A percentile compares a stretch with the other conserved stretches of the same genome.
These are phyloP conservation scores for Kodamaea jinghongensis DNA, from an alignment of 805 yeast species.

Conservation along the genomic window DNA sequence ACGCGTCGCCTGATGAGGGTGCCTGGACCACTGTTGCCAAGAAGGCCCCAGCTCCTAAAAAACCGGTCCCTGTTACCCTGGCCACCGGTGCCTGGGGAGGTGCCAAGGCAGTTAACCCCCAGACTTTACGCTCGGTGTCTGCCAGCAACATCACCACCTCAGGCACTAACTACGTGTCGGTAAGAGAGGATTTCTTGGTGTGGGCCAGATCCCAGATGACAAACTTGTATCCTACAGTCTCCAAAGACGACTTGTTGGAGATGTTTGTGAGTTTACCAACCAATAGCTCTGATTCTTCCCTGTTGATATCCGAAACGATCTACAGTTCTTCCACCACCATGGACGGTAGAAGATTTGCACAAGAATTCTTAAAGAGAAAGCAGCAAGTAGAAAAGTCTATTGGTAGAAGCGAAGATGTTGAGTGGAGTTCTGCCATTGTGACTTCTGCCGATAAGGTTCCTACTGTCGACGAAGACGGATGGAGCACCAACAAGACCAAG, in stretches of 20 bases:
- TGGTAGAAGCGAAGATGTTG: conserved; percentile 40
- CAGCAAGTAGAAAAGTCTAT: conserved; percentile 61
- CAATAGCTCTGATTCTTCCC: conserved; percentile 64
- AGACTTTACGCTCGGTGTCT: conserved; percentile 36
- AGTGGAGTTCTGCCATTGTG: conserved; percentile 73
- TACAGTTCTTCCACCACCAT: conserved; percentile 83
- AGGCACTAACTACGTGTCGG: conserved; percentile 20
- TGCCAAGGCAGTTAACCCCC: conserved; percentile 28
- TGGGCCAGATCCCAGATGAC: conserved; percentile 73
- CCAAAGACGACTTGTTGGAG: conserved; percentile 73
- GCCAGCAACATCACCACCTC: conserved; percentile 23
- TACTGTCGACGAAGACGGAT: conserved; percentile 44
- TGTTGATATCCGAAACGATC: conserved; percentile 88
- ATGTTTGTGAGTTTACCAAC: conserved; percentile 78
- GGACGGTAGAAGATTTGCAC: conserved; percentile 94
- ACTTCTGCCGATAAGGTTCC: conserved; percentile 38
- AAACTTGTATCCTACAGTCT: conserved; percentile 70
- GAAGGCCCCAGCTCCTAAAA: conserved; percentile 35
- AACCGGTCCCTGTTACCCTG: conserved; percentile 17
- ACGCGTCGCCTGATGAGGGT: conserved; percentile 24
- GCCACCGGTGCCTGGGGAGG: conserved; percentile 21
- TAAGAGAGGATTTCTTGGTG: conserved; percentile 56
- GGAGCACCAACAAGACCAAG: conserved; percentile 44
- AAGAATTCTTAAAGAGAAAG: conserved; percentile 80
- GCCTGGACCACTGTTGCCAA: conserved; percentile 42